Base-by-base conservation (phyloP, 108 stramenopile species). In the Cylindrotheca closterium region DNA sequence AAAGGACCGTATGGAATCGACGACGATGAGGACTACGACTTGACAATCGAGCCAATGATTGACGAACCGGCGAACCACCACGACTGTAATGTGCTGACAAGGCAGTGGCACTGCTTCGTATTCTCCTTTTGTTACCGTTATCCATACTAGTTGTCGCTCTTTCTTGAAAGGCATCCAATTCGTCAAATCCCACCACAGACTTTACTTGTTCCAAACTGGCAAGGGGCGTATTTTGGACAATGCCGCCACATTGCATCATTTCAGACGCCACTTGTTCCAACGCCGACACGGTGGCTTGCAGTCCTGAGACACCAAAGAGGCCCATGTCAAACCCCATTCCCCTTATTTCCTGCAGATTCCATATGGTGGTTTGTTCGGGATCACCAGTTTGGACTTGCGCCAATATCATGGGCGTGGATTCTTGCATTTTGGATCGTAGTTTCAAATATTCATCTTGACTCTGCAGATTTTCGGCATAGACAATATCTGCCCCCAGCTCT, bases 381-480 rank as follows among this genome's bases (percentile, higher is more conserved):
- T 28, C 60, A 27, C 45, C 61, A 12, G 28, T 60, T 57, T 84
- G 79, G n/a, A 84, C 73, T 51, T 84, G 83, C 27, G 83, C 83
- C 30, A 84, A 29, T 47, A 84, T 75, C 26, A 69, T 78, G 22
- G 69, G 59, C 26, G 74, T 78, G 22, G 69, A 53, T 19, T 55
- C 29, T 30, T 73, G 56, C 59, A 64, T 37, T 5, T 32, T 32
- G 19, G 53, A 49, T 63, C 82, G 65, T 8, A 84, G 56, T 45
- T 27, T 45, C 47, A 37, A 24, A 60, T 84, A 84, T 49, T 84
- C 83, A 19, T 79, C 70, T 46, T 42, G 23, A 47, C 63, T 68
- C 50, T 80, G 79, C 31, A 84, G 56, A 46, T 80, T 79, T 62
- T 84, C 83, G 2, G 82, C 81, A 34, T 83, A 83, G 24, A 83